These are phyloP conservation scores for Lactarius evosmus DNA, from an alignment of 768 basidiomycete species.

Conservation along the genomic window DNA sequence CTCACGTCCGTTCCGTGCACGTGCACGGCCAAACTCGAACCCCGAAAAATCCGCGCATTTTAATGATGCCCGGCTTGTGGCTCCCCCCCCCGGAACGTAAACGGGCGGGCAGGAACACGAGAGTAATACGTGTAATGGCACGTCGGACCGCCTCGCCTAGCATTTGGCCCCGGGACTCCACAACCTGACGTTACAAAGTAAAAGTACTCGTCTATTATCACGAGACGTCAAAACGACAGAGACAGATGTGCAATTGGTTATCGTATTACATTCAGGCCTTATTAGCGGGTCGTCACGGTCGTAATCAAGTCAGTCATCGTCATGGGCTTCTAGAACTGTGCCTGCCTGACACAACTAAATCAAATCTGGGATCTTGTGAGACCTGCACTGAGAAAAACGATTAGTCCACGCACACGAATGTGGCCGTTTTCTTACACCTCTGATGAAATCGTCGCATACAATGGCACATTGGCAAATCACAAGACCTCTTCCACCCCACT, in stretches of 20 bases:
- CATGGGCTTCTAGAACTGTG: neutral
- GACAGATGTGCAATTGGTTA: neutral
- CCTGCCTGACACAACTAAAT: neutral
- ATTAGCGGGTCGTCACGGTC: neutral
- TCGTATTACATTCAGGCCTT: neutral
- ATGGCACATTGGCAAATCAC: neutral
- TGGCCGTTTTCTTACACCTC: neutral
- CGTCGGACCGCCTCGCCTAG: neutral
- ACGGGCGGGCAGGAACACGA: neutral
- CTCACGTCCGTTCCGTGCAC: neutral
- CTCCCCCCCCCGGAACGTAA: neutral
- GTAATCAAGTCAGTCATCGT: neutral
- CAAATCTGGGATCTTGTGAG: neutral
- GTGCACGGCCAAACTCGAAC: neutral
- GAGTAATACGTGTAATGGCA: neutral
- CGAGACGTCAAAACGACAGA: neutral
- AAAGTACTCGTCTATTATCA: neutral
- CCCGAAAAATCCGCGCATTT: neutral
- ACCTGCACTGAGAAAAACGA: neutral
- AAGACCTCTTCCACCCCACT: too few relatives aligned
- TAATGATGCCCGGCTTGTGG: neutral
- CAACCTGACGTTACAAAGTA: neutral
- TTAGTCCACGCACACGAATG: neutral
- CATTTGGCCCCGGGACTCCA: neutral
- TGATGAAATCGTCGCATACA: conserved; percentile 1